Percentiles rank a stretch among this genome's conserved stretches.
Conservation (phyloP, 495 filamentous ascomycete species). For the Annulohypoxylon stygium region DNA sequence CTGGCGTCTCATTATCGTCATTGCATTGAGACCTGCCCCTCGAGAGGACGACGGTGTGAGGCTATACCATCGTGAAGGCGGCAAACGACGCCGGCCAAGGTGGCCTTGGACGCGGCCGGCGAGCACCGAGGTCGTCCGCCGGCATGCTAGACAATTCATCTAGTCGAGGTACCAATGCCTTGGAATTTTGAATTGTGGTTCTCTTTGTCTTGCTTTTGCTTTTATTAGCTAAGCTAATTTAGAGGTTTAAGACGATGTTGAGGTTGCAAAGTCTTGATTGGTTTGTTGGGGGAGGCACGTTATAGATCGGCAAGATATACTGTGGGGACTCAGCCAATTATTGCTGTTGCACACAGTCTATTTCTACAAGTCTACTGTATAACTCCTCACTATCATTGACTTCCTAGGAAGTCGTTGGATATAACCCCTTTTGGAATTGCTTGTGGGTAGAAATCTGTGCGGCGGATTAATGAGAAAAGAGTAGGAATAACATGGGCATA, state of each 20-base stretch:
- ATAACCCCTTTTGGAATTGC: not conserved
- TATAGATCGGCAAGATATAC: not conserved
- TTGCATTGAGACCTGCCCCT: not conserved
- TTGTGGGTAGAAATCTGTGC: not conserved
- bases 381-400: not conserved
- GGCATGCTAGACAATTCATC: constrained; percentile 49
- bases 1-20: not conserved
- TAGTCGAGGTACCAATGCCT: constrained; percentile 14
- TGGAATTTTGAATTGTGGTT: not conserved
- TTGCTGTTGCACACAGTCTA: constrained; percentile 4
- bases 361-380: not conserved
- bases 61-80: constrained; percentile 13
- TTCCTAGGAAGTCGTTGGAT: constrained; percentile 2
- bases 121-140: constrained; percentile 45
- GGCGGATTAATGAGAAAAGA: not conserved
- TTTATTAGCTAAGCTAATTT: constrained; percentile 8
- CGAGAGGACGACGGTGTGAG: constrained; percentile 14
- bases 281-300: constrained; percentile 1
- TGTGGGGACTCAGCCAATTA: constrained; percentile 24
- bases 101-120: constrained; percentile 20
- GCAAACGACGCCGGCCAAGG: constrained; percentile 19
- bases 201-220: not conserved
- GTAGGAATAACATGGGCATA: not conserved
- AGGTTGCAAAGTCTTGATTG: constrained; percentile 22
- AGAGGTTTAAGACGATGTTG: not conserved